Evolutionary conservation across 208 protist species (phyloP).

Genomic region (Herpetomonas muscarum): DNA sequence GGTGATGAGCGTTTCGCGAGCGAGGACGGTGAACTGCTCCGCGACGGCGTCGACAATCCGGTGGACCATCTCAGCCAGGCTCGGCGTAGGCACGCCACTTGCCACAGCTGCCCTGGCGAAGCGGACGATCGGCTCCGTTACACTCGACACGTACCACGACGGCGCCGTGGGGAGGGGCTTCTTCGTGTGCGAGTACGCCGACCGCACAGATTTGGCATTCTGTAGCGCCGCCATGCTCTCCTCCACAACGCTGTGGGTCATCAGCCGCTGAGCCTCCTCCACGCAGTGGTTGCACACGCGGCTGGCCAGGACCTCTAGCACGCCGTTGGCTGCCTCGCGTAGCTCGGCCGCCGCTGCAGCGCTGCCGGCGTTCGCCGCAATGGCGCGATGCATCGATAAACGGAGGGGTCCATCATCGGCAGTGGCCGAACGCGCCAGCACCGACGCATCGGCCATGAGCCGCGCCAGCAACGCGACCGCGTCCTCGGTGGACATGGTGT

Average conservation of each 20-base stretch:
- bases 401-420: too few relatives aligned
- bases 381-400: too few relatives aligned
- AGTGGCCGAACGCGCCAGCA: too few relatives aligned
- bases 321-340: neutral
- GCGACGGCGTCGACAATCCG: constrained; percentile 22
- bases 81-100: constrained; percentile 7
- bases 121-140: constrained; percentile 7
- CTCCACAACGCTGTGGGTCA: constrained; percentile 22
- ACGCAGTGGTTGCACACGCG: constrained; percentile 3
- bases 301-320: constrained; percentile 4
- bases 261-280: neutral
- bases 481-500: too few relatives aligned
- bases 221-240: constrained; percentile 27
- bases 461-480: constrained; percentile 8
- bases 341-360: constrained; percentile 13
- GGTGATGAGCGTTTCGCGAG: constrained; percentile 67
- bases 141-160: constrained; percentile 33
- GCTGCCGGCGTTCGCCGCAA: too few relatives aligned
- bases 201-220: constrained; percentile 37
- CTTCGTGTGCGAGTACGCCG: constrained; percentile 27
- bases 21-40: constrained; percentile 40
- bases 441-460: constrained; percentile 17
- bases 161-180: constrained; percentile 28
- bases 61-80: neutral
- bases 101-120: neutral